A percentile compares a stretch with the other conserved stretches of the same genome.
Conservation (phyloP, 768 basidiomycete species). For the Holtermanniella nyarrowii region DNA sequence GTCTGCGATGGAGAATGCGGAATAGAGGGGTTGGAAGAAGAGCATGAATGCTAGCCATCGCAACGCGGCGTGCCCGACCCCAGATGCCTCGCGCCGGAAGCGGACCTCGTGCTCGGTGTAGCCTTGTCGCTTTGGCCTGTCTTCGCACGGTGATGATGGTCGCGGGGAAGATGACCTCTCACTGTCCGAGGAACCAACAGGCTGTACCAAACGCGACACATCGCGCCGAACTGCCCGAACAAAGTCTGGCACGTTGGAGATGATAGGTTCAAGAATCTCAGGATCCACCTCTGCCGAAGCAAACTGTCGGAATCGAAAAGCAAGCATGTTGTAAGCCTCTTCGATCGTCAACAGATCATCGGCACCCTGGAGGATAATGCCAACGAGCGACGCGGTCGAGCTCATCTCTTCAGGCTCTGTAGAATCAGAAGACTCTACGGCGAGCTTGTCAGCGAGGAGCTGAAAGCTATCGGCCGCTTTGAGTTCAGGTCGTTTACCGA, state of each 20-base stretch:
- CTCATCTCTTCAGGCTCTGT: constrained; percentile 1
- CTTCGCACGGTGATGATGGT: too few species aligned
- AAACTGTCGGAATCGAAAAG: constrained; percentile 14
- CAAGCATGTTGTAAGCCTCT: constrained; percentile 36
- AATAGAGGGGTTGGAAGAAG: constrained; percentile 15
- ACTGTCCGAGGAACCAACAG: constrained; percentile 10
- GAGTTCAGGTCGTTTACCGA: constrained; percentile 24
- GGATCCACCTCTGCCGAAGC: neutral
- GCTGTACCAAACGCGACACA: constrained; percentile 24
- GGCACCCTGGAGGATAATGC: constrained; percentile 30
- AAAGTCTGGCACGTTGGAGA: constrained; percentile 28
- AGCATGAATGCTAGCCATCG: constrained; percentile 26
- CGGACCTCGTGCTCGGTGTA: constrained; percentile 37
- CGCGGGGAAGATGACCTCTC: constrained; percentile 9
- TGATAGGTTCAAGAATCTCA: constrained; percentile 13
- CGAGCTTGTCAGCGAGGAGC: constrained; percentile 10
- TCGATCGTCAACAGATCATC: constrained; percentile 39
- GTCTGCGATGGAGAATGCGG: constrained; percentile 31
- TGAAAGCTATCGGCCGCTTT: constrained; percentile 29
- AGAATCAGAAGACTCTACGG: constrained; percentile 2
- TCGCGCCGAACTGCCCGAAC: constrained; percentile 32
- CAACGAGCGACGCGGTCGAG: constrained; percentile 24
- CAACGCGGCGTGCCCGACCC: constrained; percentile 30
- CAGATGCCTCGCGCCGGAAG: constrained; percentile 33
- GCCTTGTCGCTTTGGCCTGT: constrained; percentile 14